Evolutionary conservation across 345 rosid species (phyloP).

Genomic region (Gossypium bickii): DNA sequence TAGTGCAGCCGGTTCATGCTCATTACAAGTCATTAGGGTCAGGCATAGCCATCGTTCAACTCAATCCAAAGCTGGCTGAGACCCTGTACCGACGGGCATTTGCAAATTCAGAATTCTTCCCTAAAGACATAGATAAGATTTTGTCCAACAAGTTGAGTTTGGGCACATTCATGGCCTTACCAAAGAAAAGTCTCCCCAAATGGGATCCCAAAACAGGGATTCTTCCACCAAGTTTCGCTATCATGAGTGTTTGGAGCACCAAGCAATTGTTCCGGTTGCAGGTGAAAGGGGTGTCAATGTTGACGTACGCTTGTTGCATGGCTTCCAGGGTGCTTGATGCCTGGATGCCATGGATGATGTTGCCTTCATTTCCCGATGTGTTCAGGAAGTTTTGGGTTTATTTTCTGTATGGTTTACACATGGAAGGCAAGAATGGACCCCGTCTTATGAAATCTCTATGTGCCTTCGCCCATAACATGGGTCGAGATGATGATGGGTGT

Average conservation of each 20-base stretch:
- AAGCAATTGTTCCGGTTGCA: conserved; percentile 60
- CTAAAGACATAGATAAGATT: conserved; percentile 45
- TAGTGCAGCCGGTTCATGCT: conserved; percentile 76
- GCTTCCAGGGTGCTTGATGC: conserved; percentile 58
- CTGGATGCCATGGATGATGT: conserved; percentile 60
- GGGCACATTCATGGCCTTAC: conserved; percentile 71
- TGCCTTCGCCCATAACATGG: conserved; percentile 59
- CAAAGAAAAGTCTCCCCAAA: conserved; percentile 21
- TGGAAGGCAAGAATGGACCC: conserved; percentile 53
- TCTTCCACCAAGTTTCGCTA: conserved; percentile 44
- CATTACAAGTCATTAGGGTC: conserved; percentile 40
- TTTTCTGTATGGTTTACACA: conserved; percentile 54
- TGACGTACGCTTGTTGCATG: conserved; percentile 42
- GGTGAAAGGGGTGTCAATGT: conserved; percentile 49
- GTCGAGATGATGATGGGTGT: conserved; percentile 53
- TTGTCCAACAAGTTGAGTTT: conserved; percentile 41
- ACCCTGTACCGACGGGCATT: conserved; percentile 39
- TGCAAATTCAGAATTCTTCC: conserved; percentile 53
- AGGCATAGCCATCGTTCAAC: conserved; percentile 28
- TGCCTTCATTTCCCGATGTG: conserved; percentile 70
- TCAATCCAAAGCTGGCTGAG: conserved; percentile 32
- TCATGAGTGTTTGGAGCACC: conserved; percentile 70
- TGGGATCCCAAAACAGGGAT: conserved; percentile 34
- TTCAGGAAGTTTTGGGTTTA: conserved; percentile 60
- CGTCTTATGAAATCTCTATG: conserved; percentile 56